phyloP scores from a whole-genome alignment of 257 asterid species.

The Jacaranda mimosifolia region DNA sequence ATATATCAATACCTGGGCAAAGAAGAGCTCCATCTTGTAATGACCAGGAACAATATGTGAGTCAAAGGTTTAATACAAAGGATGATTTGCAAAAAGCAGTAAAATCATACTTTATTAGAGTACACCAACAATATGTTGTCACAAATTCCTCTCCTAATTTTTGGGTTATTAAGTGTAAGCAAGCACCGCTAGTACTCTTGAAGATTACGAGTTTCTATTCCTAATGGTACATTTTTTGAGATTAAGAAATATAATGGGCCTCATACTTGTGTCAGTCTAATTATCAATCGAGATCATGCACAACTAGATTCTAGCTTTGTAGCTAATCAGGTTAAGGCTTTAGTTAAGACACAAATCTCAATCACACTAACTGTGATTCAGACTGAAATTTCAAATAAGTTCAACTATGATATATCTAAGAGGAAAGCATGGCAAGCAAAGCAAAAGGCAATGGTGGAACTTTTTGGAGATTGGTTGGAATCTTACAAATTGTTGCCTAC shows the following conservation, averaged over 20 bases:
- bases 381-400: not conserved
- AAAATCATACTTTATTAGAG: not conserved
- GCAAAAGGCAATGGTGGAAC: conserved; percentile 11
- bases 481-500: conserved; percentile 14
- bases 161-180: not conserved
- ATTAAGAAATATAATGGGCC: conserved; percentile 3
- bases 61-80: not conserved
- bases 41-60: not conserved
- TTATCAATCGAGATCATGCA: not conserved
- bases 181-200: not conserved
- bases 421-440: conserved; percentile 21
- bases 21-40: not conserved
- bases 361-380: conserved; percentile 17
- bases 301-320: not conserved
- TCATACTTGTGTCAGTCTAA: conserved; percentile 12
- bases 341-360: conserved; percentile 19
- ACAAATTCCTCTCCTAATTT: not conserved
- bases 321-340: not conserved
- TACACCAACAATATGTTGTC: not conserved
- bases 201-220: conserved; percentile 3
- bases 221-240: conserved; percentile 15
- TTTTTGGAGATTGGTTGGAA: conserved; percentile 9
- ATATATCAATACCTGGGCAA: not conserved
- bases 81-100: conserved; percentile 1
- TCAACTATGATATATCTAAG: not conserved